Conservation (phyloP, 1,284 basidiomycete species). For the Trametes versicolor region DNA sequence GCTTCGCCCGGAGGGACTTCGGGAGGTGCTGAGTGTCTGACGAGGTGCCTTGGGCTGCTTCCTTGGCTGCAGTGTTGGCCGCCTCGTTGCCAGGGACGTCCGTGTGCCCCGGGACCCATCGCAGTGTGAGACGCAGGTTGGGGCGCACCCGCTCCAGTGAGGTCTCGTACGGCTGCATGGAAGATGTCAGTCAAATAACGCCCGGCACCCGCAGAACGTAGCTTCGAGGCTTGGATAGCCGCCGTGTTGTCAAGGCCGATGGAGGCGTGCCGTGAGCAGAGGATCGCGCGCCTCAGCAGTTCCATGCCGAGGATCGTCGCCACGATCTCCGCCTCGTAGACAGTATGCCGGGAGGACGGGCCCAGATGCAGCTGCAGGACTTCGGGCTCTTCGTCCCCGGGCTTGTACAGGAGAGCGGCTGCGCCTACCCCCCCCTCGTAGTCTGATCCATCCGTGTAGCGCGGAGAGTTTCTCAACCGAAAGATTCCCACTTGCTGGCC, state of each 20-base stretch:
- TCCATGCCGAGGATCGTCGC: slow-evolving; percentile 34
- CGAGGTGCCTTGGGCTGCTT: background rate
- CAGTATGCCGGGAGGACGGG: slow-evolving; percentile 37
- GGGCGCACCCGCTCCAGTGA: background rate
- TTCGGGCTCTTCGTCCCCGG: slow-evolving; percentile 44
- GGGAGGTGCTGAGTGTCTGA: slow-evolving; percentile 24
- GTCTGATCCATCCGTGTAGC: too few species aligned
- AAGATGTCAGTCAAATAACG: background rate
- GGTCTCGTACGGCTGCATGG: background rate
- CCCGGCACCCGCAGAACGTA: slow-evolving; percentile 4
- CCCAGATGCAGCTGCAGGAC: slow-evolving; percentile 42
- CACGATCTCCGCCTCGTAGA: slow-evolving; percentile 45
- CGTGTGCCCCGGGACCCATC: slow-evolving; percentile 35
- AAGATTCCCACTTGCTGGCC: slow-evolving; percentile 78
- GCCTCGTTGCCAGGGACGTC: slow-evolving; percentile 36
- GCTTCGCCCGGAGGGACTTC: slow-evolving; percentile 13
- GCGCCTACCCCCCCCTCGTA: too few species aligned
- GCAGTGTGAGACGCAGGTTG: slow-evolving; percentile 16
- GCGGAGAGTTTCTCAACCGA: slow-evolving; percentile 66
- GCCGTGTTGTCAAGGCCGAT: slow-evolving; percentile 31
- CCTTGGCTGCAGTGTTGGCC: slow-evolving; percentile 27
- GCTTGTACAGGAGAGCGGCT: too few species aligned
- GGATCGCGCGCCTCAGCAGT: slow-evolving; percentile 10
- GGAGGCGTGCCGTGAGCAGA: background rate
- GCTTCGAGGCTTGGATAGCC: slow-evolving; percentile 16